Percentiles rank a stretch among this genome's conserved stretches.
These are phyloP conservation scores for Fragilaria crotonensis DNA, from an alignment of 108 stramenopile genomes.

Conservation along the genomic window DNA sequence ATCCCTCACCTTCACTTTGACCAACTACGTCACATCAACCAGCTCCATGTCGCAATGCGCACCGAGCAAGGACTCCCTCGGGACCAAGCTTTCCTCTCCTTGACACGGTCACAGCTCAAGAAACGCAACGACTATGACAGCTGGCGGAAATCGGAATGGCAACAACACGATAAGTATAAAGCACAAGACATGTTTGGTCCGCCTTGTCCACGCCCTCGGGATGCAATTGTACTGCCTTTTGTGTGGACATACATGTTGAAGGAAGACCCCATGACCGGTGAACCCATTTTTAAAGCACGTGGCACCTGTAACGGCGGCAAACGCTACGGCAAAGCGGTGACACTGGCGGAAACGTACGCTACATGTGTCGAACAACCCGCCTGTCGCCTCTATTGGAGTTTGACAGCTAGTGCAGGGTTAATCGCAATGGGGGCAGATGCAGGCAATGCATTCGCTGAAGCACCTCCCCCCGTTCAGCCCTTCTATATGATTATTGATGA, in stretches of 20 bases:
- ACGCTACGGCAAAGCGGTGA: not conserved
- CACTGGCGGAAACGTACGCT: slow-evolving; percentile 9
- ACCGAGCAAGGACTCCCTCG: too few species aligned
- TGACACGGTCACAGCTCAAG: not conserved
- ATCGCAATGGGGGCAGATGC: too few species aligned
- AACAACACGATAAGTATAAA: not conserved
- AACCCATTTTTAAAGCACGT: too few species aligned
- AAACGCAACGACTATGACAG: not conserved
- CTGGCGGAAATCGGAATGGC: not conserved
- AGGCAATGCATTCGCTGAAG: slow-evolving; percentile 22
- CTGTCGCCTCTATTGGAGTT: slow-evolving; percentile 16
- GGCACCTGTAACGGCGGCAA: slow-evolving; percentile 16
- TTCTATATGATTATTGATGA: slow-evolving; percentile 22
- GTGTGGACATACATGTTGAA: too few species aligned
- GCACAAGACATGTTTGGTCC: slow-evolving; percentile 1
- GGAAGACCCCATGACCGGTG: too few species aligned
- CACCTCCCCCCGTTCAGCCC: slow-evolving; percentile 17
- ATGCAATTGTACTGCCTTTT: not conserved
- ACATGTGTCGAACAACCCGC: slow-evolving; percentile 29
- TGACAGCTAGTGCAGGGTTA: too few species aligned
- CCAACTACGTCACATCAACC: too few species aligned
- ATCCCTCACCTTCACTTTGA: too few species aligned
- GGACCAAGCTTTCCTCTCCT: too few species aligned
- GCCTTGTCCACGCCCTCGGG: not conserved
- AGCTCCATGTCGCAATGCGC: too few species aligned